Base-by-base conservation (phyloP, 345 rosid species). In the Turritis glabra region DNA sequence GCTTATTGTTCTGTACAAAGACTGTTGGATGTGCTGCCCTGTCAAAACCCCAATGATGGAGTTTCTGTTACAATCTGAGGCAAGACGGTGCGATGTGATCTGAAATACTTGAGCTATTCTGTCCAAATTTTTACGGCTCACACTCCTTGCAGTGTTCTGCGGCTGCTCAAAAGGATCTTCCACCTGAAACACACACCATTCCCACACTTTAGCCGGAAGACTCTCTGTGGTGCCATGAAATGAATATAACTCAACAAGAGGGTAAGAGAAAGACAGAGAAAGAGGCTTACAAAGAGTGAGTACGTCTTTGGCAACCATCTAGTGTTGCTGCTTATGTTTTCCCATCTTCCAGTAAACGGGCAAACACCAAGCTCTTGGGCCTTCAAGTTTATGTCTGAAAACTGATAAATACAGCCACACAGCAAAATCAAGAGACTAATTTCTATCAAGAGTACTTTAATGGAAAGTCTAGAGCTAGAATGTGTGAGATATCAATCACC, bases 131-230 rank as follows among this genome's bases (percentile, higher is more conserved):
- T 67, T 79, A 44, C 79, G 74, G 37, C 82, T 79, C 10, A 94
- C 95, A 22, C 86, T 79, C 69, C 97, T 85, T 22, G 97, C 95
- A 46, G 90, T 50, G 76, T 91, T 94, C 81, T 81, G 88, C 8
- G 93, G 91, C 81, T 87, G 96, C 84, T 91, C 96, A 17, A 89
- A 86, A 21, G 97, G 98, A 83, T 94, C 98, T 84, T 94, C 98
- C 50, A 91, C 79, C 97, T 94, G 72, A 67, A 41, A 44, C 64
- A 68, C 56, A 60, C 71, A 62, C 53, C 46, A 64, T 64, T 64
- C 47, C 11, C 52, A 32, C 15, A 50, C 33, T 30, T 40, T 2
- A 77, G 72, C 44, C 43, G 19, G 5, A 3, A 37, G 57, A 40
- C 29, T 41, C 64, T 38, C 7, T n/a, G 19, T 51, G 23, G 8